Conservation (phyloP, 2,329 filamentous ascomycete species). For the Aureobasidium sp. region DNA sequence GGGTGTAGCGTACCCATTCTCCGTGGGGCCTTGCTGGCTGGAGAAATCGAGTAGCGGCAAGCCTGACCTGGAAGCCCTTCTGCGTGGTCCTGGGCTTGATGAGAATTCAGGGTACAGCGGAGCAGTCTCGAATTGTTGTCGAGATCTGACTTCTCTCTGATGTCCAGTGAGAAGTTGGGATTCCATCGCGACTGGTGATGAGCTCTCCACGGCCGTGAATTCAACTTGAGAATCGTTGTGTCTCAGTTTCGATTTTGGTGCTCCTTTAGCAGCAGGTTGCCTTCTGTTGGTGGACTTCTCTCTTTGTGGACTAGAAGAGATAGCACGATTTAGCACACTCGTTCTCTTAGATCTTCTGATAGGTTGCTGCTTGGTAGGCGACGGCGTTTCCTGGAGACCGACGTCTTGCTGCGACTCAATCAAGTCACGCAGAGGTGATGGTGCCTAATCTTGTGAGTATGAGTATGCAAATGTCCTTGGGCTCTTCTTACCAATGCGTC, state of each 20-base stretch:
- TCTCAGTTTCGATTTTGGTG: conserved; percentile 45
- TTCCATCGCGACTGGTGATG: conserved; percentile 46
- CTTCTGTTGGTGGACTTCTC: neutral
- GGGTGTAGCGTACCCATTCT: conserved; percentile 35
- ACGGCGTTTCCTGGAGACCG: conserved; percentile 17
- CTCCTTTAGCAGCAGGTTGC: neutral
- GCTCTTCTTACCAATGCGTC: conserved; percentile 30
- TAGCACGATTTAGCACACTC: conserved; percentile 17
- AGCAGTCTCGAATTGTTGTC: conserved; percentile 57
- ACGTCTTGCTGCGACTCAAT: conserved; percentile 4
- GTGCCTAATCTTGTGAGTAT: neutral
- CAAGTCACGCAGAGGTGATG: neutral
- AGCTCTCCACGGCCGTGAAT: conserved; percentile 62
- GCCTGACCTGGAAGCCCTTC: conserved; percentile 20
- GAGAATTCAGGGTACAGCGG: conserved; percentile 62
- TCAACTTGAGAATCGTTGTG: conserved; percentile 80
- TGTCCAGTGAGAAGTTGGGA: conserved; percentile 72
- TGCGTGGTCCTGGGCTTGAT: conserved; percentile 42
- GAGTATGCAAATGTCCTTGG: neutral
- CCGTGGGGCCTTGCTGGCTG: conserved; percentile 20
- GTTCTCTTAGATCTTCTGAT: conserved; percentile 8
- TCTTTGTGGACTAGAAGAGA: conserved; percentile 15
- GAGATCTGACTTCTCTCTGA: conserved; percentile 69
- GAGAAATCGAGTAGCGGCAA: conserved; percentile 25
- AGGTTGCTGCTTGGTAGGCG: neutral